Conservation (phyloP, 768 basidiomycete genomes). For the Leccinum subtestaceum region DNA sequence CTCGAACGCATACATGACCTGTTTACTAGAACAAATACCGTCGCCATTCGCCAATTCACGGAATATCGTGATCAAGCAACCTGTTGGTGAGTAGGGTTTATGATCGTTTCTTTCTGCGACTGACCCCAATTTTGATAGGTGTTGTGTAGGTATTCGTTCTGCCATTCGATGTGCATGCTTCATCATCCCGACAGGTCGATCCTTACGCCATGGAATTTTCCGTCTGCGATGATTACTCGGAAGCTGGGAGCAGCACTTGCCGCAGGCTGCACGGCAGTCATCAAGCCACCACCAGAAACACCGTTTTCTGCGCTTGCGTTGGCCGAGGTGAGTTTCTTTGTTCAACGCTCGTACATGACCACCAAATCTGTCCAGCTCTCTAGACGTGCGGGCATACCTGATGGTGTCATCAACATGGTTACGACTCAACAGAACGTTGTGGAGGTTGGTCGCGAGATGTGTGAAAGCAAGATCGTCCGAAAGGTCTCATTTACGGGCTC, state of each 20-base stretch:
- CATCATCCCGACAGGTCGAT: constrained; percentile 53
- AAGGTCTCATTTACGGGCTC: constrained; percentile 94
- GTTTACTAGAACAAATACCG: constrained; percentile 71
- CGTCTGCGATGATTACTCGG: constrained; percentile 92
- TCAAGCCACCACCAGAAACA: constrained; percentile 94
- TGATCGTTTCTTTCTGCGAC: constrained; percentile 36
- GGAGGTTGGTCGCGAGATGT: constrained; percentile 93
- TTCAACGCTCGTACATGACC: not conserved
- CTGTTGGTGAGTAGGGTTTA: constrained; percentile 56
- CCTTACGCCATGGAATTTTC: constrained; percentile 90
- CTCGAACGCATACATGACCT: not conserved
- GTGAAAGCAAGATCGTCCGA: constrained; percentile 79
- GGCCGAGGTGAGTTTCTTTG: constrained; percentile 59
- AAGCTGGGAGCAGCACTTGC: constrained; percentile 88
- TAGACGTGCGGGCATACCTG: constrained; percentile 86
- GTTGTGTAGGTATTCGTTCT: constrained; percentile 41
- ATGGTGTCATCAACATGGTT: constrained; percentile 93
- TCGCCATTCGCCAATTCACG: constrained; percentile 65
- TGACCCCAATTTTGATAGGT: constrained; percentile 28
- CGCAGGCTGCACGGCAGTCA: constrained; percentile 93
- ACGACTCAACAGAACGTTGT: constrained; percentile 81
- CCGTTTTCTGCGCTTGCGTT: constrained; percentile 91
- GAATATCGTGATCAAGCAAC: constrained; percentile 92
- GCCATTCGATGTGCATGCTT: not conserved
- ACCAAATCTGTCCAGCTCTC: constrained; percentile 51